A percentile compares a stretch with the other conserved stretches of the same genome.
Evolutionary conservation across 202 grass and related monocot genomes (phyloP).

Genomic region (Saccharum hybrid): DNA sequence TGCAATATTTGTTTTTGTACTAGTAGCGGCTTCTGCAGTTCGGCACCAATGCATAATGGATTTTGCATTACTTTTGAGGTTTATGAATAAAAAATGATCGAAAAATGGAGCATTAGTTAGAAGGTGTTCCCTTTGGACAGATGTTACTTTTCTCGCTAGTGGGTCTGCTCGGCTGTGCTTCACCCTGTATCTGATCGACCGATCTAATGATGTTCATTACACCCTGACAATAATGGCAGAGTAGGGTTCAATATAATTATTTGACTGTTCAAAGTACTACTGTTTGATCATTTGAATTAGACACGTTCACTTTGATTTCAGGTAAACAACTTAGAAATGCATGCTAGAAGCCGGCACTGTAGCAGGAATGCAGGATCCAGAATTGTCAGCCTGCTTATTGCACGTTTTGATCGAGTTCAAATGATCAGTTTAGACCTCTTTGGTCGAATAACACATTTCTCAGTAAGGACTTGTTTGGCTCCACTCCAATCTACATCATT

Average conservation of each 20-base stretch:
- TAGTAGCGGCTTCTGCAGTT: neutral
- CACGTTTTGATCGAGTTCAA: neutral
- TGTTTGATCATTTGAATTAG: neutral
- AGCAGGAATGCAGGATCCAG: neutral
- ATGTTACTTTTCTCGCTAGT: neutral
- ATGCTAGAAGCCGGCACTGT: neutral
- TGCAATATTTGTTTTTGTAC: neutral
- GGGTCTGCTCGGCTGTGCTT: too few relatives aligned
- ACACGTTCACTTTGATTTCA: neutral
- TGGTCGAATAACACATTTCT: too few relatives aligned
- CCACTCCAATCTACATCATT: too few relatives aligned
- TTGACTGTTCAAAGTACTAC: neutral
- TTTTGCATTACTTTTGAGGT: neutral
- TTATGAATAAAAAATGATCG: neutral
- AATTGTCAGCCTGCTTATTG: neutral
- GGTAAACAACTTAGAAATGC: neutral
- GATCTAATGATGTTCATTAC: neutral
- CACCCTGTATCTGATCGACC: neutral
- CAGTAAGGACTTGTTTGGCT: too few relatives aligned
- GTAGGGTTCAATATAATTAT: neutral
- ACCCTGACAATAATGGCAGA: neutral
- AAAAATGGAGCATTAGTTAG: neutral
- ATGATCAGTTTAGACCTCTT: too few relatives aligned
- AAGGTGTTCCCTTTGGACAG: neutral
- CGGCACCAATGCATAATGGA: slow-evolving; percentile 4